These are phyloP conservation scores for Chrysanthemum seticuspe DNA, from an alignment of 129 eudicot genomes.

Conservation along the genomic window DNA sequence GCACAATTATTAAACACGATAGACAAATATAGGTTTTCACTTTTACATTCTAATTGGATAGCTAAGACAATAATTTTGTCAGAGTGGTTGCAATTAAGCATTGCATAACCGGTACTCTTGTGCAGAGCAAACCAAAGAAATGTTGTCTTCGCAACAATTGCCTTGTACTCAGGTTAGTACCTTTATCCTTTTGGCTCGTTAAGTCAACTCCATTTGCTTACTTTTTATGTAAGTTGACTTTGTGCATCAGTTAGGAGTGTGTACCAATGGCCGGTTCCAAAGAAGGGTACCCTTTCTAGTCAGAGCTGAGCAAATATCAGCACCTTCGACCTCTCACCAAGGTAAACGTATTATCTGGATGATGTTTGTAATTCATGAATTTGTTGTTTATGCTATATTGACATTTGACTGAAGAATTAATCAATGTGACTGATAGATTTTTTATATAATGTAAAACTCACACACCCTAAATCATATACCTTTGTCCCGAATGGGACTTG, in stretches of 20 bases:
- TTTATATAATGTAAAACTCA: neutral
- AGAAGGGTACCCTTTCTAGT: conserved; percentile 40
- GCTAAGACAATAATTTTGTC: conserved; percentile 11
- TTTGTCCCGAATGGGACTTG: too few species aligned
- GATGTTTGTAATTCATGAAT: conserved; percentile 3
- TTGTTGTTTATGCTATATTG: conserved; percentile 14
- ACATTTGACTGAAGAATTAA: neutral
- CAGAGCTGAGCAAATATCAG: conserved; percentile 57
- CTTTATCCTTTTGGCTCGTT: conserved; percentile 15
- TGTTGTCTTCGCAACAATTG: conserved; percentile 53
- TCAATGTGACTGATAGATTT: neutral
- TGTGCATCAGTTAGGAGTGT: conserved; percentile 54
- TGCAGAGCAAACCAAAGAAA: conserved; percentile 34
- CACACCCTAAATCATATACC: too few species aligned
- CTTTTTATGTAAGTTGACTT: conserved; percentile 23
- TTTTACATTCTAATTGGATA: conserved; percentile 9
- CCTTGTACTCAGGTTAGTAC: conserved; percentile 57
- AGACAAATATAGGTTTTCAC: neutral
- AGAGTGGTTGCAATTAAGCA: conserved; percentile 26
- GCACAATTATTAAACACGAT: neutral
- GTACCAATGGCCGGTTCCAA: conserved; percentile 43
- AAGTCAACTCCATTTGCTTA: conserved; percentile 7
- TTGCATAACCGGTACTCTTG: conserved; percentile 20
- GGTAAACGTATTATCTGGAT: conserved; percentile 30
- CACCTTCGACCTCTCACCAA: conserved; percentile 47